Evolutionary conservation across 164 flowering plant genomes (phyloP).

Genomic region (Vitis amurensis): DNA sequence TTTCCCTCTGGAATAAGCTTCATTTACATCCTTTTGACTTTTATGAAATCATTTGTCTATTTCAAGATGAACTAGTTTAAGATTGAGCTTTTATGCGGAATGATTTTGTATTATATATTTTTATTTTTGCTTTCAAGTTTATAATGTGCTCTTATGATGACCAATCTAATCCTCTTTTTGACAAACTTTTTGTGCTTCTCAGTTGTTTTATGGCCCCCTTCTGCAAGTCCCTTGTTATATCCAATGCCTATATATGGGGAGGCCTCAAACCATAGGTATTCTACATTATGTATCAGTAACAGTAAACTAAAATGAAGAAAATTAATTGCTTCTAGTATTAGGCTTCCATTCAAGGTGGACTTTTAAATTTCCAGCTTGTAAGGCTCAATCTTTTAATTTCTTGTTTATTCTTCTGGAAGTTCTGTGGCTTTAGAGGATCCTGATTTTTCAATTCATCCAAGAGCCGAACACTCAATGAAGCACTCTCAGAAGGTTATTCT

Average conservation of each 20-base stretch:
- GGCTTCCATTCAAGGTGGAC: not conserved
- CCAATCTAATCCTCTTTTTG: not conserved
- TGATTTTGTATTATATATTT: not conserved
- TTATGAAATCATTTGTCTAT: too few relatives aligned
- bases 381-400: conserved; percentile 3
- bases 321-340: not conserved
- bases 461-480: conserved; percentile 55
- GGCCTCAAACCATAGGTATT: conserved; percentile 97
- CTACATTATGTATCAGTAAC: not conserved
- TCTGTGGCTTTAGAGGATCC: conserved; percentile 69
- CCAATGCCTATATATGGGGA: conserved; percentile 90
- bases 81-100: not conserved
- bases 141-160: not conserved
- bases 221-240: conserved; percentile 73
- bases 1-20: too few relatives aligned
- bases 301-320: not conserved
- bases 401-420: conserved; percentile 39
- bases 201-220: conserved; percentile 96
- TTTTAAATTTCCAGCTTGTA: conserved; percentile 6
- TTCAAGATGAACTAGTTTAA: too few relatives aligned
- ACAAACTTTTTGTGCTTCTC: conserved; percentile 19
- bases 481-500: conserved; percentile 76
- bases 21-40: too few relatives aligned
- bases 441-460: conserved; percentile 66
- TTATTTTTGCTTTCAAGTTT: not conserved